phyloP scores from a whole-genome alignment of 2,329 filamentous ascomycete species.

The Aspergillus melleus region DNA sequence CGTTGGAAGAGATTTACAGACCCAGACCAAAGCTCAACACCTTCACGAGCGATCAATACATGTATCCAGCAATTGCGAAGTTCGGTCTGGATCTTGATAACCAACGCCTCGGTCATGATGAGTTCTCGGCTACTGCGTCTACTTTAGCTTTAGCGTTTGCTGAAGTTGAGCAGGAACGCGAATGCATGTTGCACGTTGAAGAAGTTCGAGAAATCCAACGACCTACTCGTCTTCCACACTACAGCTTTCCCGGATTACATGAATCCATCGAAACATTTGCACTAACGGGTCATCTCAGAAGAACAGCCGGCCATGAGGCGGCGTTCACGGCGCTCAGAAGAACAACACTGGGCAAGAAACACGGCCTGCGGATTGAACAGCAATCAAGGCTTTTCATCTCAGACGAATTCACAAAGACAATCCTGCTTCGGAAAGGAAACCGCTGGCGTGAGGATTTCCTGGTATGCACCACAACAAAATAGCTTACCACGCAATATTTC shows the following conservation, averaged over 20 bases:
- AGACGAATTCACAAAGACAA: constrained; percentile 13
- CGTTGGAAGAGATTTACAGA: constrained; percentile 59
- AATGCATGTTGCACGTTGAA: constrained; percentile 61
- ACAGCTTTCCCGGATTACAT: constrained; percentile 50
- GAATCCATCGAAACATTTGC: constrained; percentile 39
- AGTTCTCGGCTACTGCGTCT: constrained; percentile 43
- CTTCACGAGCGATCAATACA: constrained; percentile 11
- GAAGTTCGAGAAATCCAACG: constrained; percentile 56
- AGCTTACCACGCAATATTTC: neutral
- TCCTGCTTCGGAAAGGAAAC: constrained; percentile 2
- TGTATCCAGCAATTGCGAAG: neutral
- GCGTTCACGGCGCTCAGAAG: constrained; percentile 9
- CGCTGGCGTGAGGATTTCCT: constrained; percentile 11
- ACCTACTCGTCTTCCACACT: constrained; percentile 40
- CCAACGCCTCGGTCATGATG: constrained; percentile 28
- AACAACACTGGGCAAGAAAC: constrained; percentile 12
- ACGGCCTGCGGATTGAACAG: neutral
- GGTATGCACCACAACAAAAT: neutral
- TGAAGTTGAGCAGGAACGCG: constrained; percentile 61
- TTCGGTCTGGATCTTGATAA: constrained; percentile 11
- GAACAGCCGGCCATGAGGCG: neutral
- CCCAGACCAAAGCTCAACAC: constrained; percentile 14
- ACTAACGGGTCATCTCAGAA: neutral
- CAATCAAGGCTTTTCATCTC: constrained; percentile 9
- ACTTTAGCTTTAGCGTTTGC: constrained; percentile 56